A percentile compares a stretch with the other conserved stretches of the same genome.
Conservation (phyloP, 1,139 yeast species). For the Geotrichum candidum region DNA sequence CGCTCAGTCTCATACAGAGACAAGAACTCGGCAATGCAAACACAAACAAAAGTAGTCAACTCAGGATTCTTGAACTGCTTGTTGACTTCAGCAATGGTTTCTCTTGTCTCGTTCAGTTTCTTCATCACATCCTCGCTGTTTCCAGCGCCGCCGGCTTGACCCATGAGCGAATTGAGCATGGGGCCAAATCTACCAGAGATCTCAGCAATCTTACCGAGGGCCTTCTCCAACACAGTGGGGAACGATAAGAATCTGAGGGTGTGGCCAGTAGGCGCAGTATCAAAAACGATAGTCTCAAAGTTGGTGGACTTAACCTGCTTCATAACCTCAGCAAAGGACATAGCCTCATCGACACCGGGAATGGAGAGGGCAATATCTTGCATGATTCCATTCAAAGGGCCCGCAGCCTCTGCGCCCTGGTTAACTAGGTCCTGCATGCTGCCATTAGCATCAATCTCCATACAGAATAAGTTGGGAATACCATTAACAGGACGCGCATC, state of each 20-base stretch:
- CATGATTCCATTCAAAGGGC: conserved; percentile 48
- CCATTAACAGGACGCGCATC: conserved; percentile 95
- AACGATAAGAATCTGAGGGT: conserved; percentile 89
- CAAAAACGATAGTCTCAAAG: conserved; percentile 87
- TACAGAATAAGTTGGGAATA: conserved; percentile 78
- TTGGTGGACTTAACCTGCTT: conserved; percentile 86
- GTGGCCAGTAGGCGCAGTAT: conserved; percentile 98
- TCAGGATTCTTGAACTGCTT: conserved; percentile 95
- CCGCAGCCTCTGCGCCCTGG: conserved; percentile 43
- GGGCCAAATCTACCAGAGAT: conserved; percentile 87
- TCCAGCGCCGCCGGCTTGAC: conserved; percentile 41
- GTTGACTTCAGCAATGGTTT: conserved; percentile 79
- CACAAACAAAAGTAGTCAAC: conserved; percentile 92
- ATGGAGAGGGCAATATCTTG: conserved; percentile 90
- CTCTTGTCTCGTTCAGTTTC: conserved; percentile 78
- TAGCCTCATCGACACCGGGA: conserved; percentile 97
- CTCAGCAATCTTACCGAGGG: conserved; percentile 80
- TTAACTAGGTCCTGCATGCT: conserved; percentile 84
- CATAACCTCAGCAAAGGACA: conserved; percentile 94
- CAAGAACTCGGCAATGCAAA: conserved; percentile 92
- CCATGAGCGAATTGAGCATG: conserved; percentile 70
- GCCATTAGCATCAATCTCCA: conserved; percentile 97
- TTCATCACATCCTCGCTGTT: conserved; percentile 74
- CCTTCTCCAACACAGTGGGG: conserved; percentile 84
- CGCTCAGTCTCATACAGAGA: conserved; percentile 96